A percentile compares a stretch with the other conserved stretches of the same genome.
These are phyloP conservation scores for Peronospora belbahrii DNA, from an alignment of 352 stramenopile genomes.

Conservation along the genomic window DNA sequence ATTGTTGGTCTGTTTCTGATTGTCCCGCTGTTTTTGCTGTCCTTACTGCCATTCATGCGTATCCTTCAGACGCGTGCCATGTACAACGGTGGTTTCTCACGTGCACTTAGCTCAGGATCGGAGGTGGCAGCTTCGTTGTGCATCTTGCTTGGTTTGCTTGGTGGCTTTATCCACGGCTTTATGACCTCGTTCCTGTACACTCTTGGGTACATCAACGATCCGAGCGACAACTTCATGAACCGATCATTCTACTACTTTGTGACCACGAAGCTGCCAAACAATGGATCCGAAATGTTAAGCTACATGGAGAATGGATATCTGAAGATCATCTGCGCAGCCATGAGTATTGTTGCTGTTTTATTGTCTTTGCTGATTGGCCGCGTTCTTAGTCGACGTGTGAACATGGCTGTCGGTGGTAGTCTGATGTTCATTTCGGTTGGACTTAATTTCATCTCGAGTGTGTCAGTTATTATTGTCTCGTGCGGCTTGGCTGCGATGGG, in stretches of 20 bases:
- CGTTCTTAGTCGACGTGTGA: slow-evolving; percentile 45
- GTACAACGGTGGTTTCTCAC: slow-evolving; percentile 83
- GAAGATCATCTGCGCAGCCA: slow-evolving; percentile 41
- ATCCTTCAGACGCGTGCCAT: slow-evolving; percentile 82
- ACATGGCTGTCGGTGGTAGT: slow-evolving; percentile 48
- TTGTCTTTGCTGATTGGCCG: slow-evolving; percentile 49
- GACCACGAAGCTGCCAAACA: slow-evolving; percentile 24
- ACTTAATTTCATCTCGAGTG: slow-evolving; percentile 58
- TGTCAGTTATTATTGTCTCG: slow-evolving; percentile 40
- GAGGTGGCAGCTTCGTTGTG: slow-evolving; percentile 77
- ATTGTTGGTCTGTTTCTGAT: slow-evolving; percentile 75
- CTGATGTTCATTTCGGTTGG: slow-evolving; percentile 44
- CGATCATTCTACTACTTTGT: slow-evolving; percentile 70
- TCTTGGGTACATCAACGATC: slow-evolving; percentile 71
- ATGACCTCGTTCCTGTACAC: slow-evolving; percentile 59
- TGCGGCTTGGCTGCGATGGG: slow-evolving; percentile 49
- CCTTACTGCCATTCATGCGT: slow-evolving; percentile 78
- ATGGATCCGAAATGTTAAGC: slow-evolving; percentile 31
- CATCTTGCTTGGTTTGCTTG: slow-evolving; percentile 67
- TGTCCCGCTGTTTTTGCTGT: slow-evolving; percentile 62
- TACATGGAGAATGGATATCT: slow-evolving; percentile 53
- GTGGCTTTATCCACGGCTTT: slow-evolving; percentile 74
- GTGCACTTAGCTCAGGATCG: slow-evolving; percentile 62
- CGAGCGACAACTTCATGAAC: slow-evolving; percentile 66
- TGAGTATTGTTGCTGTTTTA: slow-evolving; percentile 45